These are phyloP conservation scores for Cyanidium caldarium DNA, from an alignment of 23 red algal genomes.

Conservation along the genomic window DNA sequence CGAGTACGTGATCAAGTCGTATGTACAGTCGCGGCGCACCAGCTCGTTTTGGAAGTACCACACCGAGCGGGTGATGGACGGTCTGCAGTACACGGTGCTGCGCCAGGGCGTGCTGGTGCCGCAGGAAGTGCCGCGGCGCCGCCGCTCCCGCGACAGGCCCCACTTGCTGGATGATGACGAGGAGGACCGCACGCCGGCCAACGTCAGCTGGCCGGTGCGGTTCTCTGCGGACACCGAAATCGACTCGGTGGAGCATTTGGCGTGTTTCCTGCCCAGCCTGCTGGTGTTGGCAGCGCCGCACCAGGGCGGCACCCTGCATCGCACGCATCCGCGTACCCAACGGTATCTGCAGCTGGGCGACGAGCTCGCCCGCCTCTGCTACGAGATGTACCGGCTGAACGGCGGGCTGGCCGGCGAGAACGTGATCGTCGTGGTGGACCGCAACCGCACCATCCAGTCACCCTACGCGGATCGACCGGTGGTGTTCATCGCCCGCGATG, in stretches of 20 bases:
- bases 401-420: constrained; percentile 47
- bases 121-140: background rate
- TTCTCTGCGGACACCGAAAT: background rate
- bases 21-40: background rate
- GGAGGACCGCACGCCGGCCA: background rate
- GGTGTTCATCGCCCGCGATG: background rate
- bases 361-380: constrained; percentile 31
- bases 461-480: constrained; percentile 4
- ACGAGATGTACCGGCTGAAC: constrained; percentile 47
- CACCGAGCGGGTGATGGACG: background rate
- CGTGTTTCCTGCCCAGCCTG: background rate
- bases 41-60: background rate
- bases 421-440: constrained; percentile 6
- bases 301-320: background rate
- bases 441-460: background rate
- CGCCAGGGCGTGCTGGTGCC: background rate
- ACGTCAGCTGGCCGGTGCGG: background rate
- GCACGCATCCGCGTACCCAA: background rate
- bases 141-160: background rate
- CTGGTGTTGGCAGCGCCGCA: background rate
- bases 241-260: background rate
- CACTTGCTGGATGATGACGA: background rate
- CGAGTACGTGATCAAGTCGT: background rate
- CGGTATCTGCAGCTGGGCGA: constrained; percentile 12
- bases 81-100: background rate